Conservation (phyloP, 495 filamentous ascomycete genomes). For the Xylaria venustula region DNA sequence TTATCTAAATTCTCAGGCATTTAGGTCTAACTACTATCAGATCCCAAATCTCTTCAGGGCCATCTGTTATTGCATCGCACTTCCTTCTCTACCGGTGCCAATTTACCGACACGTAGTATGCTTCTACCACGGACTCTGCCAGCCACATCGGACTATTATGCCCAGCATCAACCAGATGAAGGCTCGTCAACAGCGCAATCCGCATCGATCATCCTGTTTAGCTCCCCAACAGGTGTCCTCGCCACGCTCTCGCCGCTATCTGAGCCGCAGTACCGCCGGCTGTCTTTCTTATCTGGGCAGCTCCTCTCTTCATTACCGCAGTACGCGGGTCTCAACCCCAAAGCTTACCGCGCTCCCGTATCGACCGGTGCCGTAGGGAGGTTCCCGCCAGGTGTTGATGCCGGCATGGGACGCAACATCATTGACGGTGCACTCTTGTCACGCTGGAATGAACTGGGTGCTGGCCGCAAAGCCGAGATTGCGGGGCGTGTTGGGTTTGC, state of each 20-base stretch:
- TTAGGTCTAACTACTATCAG: slow-evolving; percentile 46
- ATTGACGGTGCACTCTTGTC: slow-evolving; percentile 52
- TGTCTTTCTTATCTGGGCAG: slow-evolving; percentile 79
- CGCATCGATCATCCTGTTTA: slow-evolving; percentile 66
- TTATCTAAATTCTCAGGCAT: neutral
- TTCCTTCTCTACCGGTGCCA: slow-evolving; percentile 78
- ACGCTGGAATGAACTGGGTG: slow-evolving; percentile 69
- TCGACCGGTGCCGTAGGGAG: slow-evolving; percentile 28
- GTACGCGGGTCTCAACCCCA: slow-evolving; percentile 76
- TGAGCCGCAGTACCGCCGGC: slow-evolving; percentile 77
- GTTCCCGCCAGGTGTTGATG: slow-evolving; percentile 40
- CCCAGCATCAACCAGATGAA: slow-evolving; percentile 37
- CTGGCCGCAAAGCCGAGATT: slow-evolving; percentile 66
- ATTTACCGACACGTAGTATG: slow-evolving; percentile 68
- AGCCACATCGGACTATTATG: slow-evolving; percentile 33
- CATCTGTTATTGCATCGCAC: slow-evolving; percentile 81
- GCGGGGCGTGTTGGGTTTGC: slow-evolving; percentile 60
- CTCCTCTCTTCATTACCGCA: slow-evolving; percentile 73
- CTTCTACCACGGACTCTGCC: slow-evolving; percentile 67
- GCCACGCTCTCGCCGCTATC: slow-evolving; percentile 73
- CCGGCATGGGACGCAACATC: slow-evolving; percentile 46
- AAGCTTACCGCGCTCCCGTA: slow-evolving; percentile 60
- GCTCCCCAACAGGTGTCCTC: slow-evolving; percentile 70
- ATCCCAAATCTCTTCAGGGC: slow-evolving; percentile 90
- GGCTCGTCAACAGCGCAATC: slow-evolving; percentile 3